Percentiles rank a stretch among this genome's conserved stretches.
phyloP scores from a whole-genome alignment of 805 yeast genomes.

The Yamadazyma ubonensis region DNA sequence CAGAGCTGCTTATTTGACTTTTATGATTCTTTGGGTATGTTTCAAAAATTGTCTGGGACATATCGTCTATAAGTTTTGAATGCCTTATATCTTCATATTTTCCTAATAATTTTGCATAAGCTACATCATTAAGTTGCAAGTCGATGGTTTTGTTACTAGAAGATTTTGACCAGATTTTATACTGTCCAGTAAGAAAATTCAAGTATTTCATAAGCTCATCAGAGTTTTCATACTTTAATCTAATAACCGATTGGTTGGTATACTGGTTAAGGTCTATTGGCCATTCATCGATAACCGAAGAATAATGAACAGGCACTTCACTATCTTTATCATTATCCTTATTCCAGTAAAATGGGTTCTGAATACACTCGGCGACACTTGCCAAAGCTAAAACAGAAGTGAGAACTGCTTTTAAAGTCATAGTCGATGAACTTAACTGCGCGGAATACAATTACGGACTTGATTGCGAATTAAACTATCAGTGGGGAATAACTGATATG shows the following conservation, averaged over 20 bases:
- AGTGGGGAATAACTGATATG: no score
- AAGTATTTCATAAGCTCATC: slow-evolving; percentile 21
- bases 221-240: slow-evolving; percentile 31
- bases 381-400: neutral
- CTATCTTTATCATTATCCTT: neutral
- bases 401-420: neutral
- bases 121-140: slow-evolving; percentile 15
- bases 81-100: slow-evolving; percentile 21
- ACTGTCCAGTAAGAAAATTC: slow-evolving; percentile 4
- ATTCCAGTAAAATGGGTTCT: neutral
- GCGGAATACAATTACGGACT: neutral
- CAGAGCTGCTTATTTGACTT: slow-evolving; percentile 3
- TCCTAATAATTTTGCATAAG: slow-evolving; percentile 7
- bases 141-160: slow-evolving; percentile 13
- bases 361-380: neutral
- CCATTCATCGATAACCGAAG: slow-evolving; percentile 4
- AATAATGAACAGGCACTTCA: slow-evolving; percentile 9
- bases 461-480: no score
- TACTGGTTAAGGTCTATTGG: slow-evolving; percentile 44
- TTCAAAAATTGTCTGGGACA: slow-evolving; percentile 56
- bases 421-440: neutral
- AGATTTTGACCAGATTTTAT: slow-evolving; percentile 14
- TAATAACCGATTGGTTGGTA: slow-evolving; percentile 42
- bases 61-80: slow-evolving; percentile 51
- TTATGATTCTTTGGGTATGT: slow-evolving; percentile 43